Evolutionary conservation across 495 filamentous ascomycete species (phyloP), one percentile per base, ranked within the genome.

Genomic region (Aspergillus leporis): DNA sequence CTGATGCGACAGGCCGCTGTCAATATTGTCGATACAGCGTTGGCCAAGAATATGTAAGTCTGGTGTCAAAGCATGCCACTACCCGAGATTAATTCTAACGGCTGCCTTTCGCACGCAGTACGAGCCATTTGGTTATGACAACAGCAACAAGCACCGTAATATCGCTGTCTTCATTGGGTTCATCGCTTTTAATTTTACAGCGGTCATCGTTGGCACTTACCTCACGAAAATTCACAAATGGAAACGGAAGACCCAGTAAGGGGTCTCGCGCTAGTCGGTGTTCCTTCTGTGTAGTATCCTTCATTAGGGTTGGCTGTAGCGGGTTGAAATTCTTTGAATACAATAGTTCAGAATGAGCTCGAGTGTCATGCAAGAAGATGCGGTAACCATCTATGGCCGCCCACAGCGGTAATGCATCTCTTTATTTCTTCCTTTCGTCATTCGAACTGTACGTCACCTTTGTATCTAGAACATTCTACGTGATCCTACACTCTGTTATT

Each of bases 1-100:
- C 77, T 0, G 66, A 71, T 22, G 74, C 72, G 9, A 86, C 78
- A 1, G 50, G 55, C 0, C 58, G 78, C 23, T 92, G 89, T 70
- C 43, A 66, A 3, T 90, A 79, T 69, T 91, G 89, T 73, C 49
- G 73, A 6, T 68, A 68, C 53, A 23, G 9, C 3, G 38, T 51
- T 25, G 66, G 61, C 0, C 47, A 63, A n/a, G 30, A 38, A 47
- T 67, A 65, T 58, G 62, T 67, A 41, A 60, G 63, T 58, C 22
- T 1, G 19, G 19, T 56, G 6, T 3, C 25, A 6, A 28, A 28
- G 6, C 21, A n/a, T n/a, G n/a, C 19, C 28, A 18, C 38, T 25
- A 19, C 41, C 53, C 53, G 1, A 32, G 6, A 10, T 36, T 51
- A 6, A 47, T 34, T 45, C 40, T 40, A 19, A 19, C 53, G 23